A percentile compares a stretch with the other conserved stretches of the same genome.
Evolutionary conservation across 495 filamentous ascomycete species (phyloP).

Genomic region (Annulohypoxylon bovei): DNA sequence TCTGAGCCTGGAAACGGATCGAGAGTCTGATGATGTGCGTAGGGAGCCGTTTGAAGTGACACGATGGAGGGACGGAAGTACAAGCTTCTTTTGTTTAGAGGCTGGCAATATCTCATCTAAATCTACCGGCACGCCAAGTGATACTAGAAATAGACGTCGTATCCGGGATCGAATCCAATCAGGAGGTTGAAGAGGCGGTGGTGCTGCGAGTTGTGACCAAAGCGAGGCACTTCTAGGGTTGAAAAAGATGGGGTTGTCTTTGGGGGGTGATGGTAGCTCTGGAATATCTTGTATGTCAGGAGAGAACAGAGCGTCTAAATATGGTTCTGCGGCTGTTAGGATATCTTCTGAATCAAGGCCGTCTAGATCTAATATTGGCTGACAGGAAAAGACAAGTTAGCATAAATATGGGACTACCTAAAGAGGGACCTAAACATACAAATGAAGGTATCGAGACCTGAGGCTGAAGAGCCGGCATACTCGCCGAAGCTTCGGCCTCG

Average conservation of each 20-base stretch:
- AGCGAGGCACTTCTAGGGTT: slow-evolving; percentile 82
- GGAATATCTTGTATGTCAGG: slow-evolving; percentile 59
- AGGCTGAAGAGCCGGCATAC: slow-evolving; percentile 56
- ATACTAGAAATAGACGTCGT: slow-evolving; percentile 94
- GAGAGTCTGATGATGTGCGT: slow-evolving; percentile 59
- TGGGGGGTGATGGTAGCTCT: slow-evolving; percentile 58
- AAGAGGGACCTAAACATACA: slow-evolving; percentile 50
- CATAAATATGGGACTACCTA: slow-evolving; percentile 44
- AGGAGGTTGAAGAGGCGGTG: slow-evolving; percentile 92
- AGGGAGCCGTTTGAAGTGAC: slow-evolving; percentile 63
- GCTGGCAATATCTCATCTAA: slow-evolving; percentile 96
- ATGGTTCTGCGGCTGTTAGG: slow-evolving; percentile 59
- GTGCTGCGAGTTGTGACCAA: slow-evolving; percentile 95
- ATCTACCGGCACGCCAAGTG: slow-evolving; percentile 93
- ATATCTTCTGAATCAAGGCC: slow-evolving; percentile 65
- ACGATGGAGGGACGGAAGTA: slow-evolving; percentile 84
- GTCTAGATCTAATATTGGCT: slow-evolving; percentile 80
- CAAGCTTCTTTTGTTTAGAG: slow-evolving; percentile 96
- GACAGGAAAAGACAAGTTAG: slow-evolving; percentile 43
- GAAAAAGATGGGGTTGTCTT: slow-evolving; percentile 70
- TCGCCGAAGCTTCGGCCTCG: slow-evolving; percentile 56
- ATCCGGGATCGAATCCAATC: slow-evolving; percentile 99
- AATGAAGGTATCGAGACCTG: slow-evolving; percentile 64
- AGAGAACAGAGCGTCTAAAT: slow-evolving; percentile 67
- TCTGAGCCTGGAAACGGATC: slow-evolving; percentile 62